Evolutionary conservation across 441 rosid genomes (phyloP), one percentile per base, ranked within the genome.

Genomic region (Populus trichocarpa): DNA sequence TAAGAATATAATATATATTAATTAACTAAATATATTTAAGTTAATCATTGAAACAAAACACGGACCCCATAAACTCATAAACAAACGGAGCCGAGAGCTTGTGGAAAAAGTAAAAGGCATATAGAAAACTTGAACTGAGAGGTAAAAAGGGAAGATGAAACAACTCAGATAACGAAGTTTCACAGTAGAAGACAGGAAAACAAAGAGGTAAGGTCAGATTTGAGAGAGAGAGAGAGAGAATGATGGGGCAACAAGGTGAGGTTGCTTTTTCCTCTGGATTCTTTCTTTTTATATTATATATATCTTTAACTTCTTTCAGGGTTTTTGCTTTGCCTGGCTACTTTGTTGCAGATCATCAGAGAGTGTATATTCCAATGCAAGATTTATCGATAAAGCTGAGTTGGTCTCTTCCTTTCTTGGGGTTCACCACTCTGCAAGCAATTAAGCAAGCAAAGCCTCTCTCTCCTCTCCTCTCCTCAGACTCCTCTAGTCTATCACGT

Each of bases 311-410:
- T 81, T 84, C 72, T 18, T 38, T 46, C 35, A 66, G 77, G 63
- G 63, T 72, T 64, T 73, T 67, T 23, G 67, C 77, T 68, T 78
- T 69, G 64, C 22, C 68, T 77, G 46, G 77, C 73, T 42, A 4
- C 64, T 70, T 74, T 79, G 77, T 79, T 78, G 75, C 85, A 64
- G 83, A 63, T 75, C 79, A 70, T 10, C 36, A 32, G 10, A 22
- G n/a, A 8, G 10, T 83, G 91, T 72, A 88, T 84, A 89, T 85
- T 84, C 91, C 87, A 82, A 85, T 57, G 88, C 80, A 75, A 30
- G 30, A 67, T 74, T 61, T 72, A 46, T 67, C 7, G 46, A 38
- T 66, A 14, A 25, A n/a, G 59, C 36, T 35, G 18, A 5, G 42
- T 12, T 65, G 7, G 59, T 68, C 64, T 67, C 12, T 30, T 53